Conservation (phyloP, 2,329 filamentous ascomycete genomes). For the Ramularia endophylla region DNA sequence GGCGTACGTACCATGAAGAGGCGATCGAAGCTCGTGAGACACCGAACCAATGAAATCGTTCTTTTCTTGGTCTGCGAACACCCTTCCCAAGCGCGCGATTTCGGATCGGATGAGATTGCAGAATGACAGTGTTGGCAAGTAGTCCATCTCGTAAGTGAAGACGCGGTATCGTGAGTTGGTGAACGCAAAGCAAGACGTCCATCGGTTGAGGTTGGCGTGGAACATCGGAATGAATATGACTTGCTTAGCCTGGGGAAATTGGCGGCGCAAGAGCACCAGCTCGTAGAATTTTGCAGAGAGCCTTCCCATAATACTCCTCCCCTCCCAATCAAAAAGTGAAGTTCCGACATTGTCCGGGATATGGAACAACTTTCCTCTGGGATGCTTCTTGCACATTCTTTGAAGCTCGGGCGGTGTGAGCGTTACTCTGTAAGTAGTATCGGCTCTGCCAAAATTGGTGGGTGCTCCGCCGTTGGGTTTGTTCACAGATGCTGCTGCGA, state of each 20-base stretch:
- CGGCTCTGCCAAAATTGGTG: slow-evolving; percentile 16
- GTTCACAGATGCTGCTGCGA: slow-evolving; percentile 17
- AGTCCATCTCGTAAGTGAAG: slow-evolving; percentile 33
- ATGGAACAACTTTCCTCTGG: slow-evolving; percentile 17
- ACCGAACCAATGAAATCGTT: slow-evolving; percentile 39
- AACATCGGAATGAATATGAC: slow-evolving; percentile 47
- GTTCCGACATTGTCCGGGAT: slow-evolving; percentile 16
- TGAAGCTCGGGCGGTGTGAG: slow-evolving; percentile 15
- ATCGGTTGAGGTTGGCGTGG: slow-evolving; percentile 37
- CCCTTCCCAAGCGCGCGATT: slow-evolving; percentile 31
- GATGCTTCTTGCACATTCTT: slow-evolving; percentile 18
- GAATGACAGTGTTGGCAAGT: slow-evolving; percentile 33
- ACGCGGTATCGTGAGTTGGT: slow-evolving; percentile 39
- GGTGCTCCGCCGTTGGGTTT: slow-evolving; percentile 4
- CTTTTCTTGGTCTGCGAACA: slow-evolving; percentile 41
- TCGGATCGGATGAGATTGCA: slow-evolving; percentile 35
- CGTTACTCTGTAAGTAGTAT: slow-evolving; percentile 16
- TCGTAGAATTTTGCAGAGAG: slow-evolving; percentile 17
- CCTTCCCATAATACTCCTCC: slow-evolving; percentile 9
- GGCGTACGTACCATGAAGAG: slow-evolving; percentile 28
- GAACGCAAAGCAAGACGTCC: slow-evolving; percentile 32
- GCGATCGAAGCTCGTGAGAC: slow-evolving; percentile 31
- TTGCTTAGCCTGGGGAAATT: slow-evolving; percentile 42
- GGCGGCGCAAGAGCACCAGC: slow-evolving; percentile 18
- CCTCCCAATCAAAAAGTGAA: slow-evolving; percentile 17